A percentile compares a stretch with the other conserved stretches of the same genome.
Conservation (phyloP, 2,329 filamentous ascomycete species). For the Colletotrichum sp. region DNA sequence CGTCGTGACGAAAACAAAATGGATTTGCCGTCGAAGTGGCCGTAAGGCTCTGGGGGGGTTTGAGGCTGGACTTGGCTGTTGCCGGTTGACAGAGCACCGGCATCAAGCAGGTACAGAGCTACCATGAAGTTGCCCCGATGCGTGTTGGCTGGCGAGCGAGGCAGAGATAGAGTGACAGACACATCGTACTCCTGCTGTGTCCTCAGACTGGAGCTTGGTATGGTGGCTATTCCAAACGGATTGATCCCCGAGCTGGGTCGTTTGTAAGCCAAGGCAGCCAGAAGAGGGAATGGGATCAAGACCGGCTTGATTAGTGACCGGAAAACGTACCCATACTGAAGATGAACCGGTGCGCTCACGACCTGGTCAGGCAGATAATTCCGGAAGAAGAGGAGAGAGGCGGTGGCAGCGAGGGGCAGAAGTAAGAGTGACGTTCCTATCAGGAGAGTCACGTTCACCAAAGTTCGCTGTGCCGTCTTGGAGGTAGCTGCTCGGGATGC, state of each 20-base stretch:
- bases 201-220: conserved; percentile 60
- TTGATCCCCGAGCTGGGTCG: conserved; percentile 49
- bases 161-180: conserved; percentile 74
- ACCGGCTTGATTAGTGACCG: background rate
- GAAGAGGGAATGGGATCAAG: background rate
- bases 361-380: conserved; percentile 62
- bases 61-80: conserved; percentile 20
- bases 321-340: conserved; percentile 61
- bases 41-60: conserved; percentile 28
- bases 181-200: conserved; percentile 86
- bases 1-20: conserved; percentile 71
- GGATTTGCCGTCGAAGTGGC: conserved; percentile 40
- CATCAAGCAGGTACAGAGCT: conserved; percentile 71
- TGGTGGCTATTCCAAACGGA: conserved; percentile 56
- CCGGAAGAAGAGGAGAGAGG: conserved; percentile 59
- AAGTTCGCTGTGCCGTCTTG: conserved; percentile 53
- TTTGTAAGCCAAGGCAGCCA: background rate
- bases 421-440: conserved; percentile 46
- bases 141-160: conserved; percentile 77
- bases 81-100: conserved; percentile 31
- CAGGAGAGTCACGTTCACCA: conserved; percentile 53
- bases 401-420: conserved; percentile 51
- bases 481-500: conserved; percentile 50
- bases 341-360: conserved; percentile 55
- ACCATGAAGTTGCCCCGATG: conserved; percentile 94